Conservation (phyloP, 2,329 filamentous ascomycete species). For the Pseudogymnoascus pannorum region DNA sequence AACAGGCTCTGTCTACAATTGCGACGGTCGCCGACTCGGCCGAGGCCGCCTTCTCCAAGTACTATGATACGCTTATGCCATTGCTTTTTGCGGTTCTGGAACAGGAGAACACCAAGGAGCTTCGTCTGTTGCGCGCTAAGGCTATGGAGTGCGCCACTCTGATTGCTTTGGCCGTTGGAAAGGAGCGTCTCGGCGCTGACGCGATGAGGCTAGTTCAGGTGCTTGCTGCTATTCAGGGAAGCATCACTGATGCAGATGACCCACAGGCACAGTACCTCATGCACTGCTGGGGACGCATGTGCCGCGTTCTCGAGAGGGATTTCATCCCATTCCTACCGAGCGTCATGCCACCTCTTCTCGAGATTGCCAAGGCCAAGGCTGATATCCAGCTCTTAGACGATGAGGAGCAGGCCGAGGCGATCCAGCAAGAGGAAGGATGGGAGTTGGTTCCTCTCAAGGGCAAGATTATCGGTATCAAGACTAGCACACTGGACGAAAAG, state of each 20-base stretch:
- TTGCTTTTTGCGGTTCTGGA: slow-evolving; percentile 82
- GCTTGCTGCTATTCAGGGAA: slow-evolving; percentile 77
- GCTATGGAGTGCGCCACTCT: slow-evolving; percentile 98
- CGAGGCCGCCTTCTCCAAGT: slow-evolving; percentile 88
- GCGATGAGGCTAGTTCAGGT: slow-evolving; percentile 82
- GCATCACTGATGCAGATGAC: slow-evolving; percentile 84
- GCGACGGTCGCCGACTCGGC: slow-evolving; percentile 98
- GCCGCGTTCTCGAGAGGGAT: slow-evolving; percentile 80
- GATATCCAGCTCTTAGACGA: slow-evolving; percentile 95
- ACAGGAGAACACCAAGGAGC: slow-evolving; percentile 89
- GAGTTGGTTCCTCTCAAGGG: slow-evolving; percentile 94
- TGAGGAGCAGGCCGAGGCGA: slow-evolving; percentile 84
- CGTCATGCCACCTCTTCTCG: slow-evolving; percentile 89
- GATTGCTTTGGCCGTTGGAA: slow-evolving; percentile 90
- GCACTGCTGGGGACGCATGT: slow-evolving; percentile 99
- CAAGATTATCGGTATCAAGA: slow-evolving; percentile 97
- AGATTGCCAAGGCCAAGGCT: slow-evolving; percentile 88
- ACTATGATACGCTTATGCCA: slow-evolving; percentile 95
- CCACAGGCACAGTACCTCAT: slow-evolving; percentile 95
- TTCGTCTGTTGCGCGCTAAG: slow-evolving; percentile 83
- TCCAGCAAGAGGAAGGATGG: slow-evolving; percentile 95
- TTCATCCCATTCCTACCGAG: slow-evolving; percentile 88
- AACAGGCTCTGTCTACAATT: slow-evolving; percentile 95
- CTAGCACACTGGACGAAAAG: slow-evolving; percentile 94
- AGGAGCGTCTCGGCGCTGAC: slow-evolving; percentile 82